Base-by-base conservation (phyloP, 2,329 filamentous ascomycete species). In the Cladosporium sp. region DNA sequence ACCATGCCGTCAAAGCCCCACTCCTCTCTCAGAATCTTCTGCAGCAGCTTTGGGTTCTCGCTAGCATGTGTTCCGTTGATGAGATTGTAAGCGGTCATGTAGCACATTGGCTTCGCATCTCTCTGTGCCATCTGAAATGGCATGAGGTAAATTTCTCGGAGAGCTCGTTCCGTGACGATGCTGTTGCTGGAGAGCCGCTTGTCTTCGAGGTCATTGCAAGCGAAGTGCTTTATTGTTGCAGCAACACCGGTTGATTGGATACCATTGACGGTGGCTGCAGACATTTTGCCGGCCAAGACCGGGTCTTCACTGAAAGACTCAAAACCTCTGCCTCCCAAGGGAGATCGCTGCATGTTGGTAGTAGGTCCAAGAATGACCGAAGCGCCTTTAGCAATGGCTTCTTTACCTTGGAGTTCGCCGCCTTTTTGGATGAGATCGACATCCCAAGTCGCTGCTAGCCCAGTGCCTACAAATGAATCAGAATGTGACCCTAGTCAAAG, bases 291-390 rank as follows among this genome's bases (percentile, higher is more conserved):
- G 87, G 86, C 88, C 4, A 94, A 75, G 8, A 84, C 78, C 0
- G 88, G 88, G 57, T 93, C 88, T 66, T 93, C 88, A 0, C 86
- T 89, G 65, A 90, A 93, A 0, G 87, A 90, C 68, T 94, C 88
- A 58, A 93, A 94, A 56, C 90, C 90, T 53, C 88, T 78, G 15
- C 88, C 88, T n/a, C 88, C 88, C 19, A 58, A 50, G 2, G 59
- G 59, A 43, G 59, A 58, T 8, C 59, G 55, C 32, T 58, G 59
- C 22, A 62, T 55, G 51, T 62, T 62, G 43, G 62, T 57, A 25
- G 60, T 62, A 3, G 62, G 52, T 4, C 60, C 60, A 9, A 51
- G 57, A 36, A 60, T 60, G 52, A 48, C 58, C 18, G 61, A 62
- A 4, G 61, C 59, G 3, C 61, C 61, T 41, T 64, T 61, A 6